phyloP scores from a whole-genome alignment of 257 asterid genomes.

The Petunia secreta region DNA sequence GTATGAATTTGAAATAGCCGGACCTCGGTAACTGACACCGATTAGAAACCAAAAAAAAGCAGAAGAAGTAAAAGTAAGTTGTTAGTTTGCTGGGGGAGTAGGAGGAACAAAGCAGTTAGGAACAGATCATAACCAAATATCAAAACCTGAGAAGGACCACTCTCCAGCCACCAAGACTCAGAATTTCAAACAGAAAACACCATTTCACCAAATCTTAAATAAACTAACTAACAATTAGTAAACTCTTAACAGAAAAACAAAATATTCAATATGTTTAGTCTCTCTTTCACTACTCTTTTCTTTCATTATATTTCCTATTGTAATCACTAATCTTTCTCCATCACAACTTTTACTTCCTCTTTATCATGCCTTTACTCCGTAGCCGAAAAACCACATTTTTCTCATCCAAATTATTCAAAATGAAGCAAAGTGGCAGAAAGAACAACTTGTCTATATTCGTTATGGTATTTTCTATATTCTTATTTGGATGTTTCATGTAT shows the following conservation, averaged over 20 bases:
- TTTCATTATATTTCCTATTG: constrained; percentile 25
- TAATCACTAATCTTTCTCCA: constrained; percentile 20
- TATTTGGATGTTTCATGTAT: constrained; percentile 86
- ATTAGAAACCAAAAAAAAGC: no score
- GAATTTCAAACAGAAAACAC: constrained; percentile 42
- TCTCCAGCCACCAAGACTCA: constrained; percentile 52
- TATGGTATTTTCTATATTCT: constrained; percentile 61
- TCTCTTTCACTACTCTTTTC: constrained; percentile 25
- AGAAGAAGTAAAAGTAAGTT: not conserved
- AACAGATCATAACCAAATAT: constrained; percentile 7
- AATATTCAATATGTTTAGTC: constrained; percentile 24
- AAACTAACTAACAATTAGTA: not conserved
- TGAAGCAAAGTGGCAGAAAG: constrained; percentile 67
- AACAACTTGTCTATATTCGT: constrained; percentile 54
- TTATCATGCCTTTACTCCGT: constrained; percentile 63
- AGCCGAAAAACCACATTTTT: constrained; percentile 57
- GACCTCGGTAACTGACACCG: no score
- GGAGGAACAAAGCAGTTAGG: constrained; percentile 23
- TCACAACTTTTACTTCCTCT: constrained; percentile 22
- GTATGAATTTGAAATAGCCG: no score
- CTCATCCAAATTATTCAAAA: constrained; percentile 40
- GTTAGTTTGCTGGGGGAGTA: constrained; percentile 22
- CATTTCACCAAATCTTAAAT: constrained; percentile 63
- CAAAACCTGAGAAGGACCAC: constrained; percentile 44
- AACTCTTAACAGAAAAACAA: not conserved